These are phyloP conservation scores for Hura crepitans DNA, from an alignment of 441 rosid genomes.

Conservation along the genomic window DNA sequence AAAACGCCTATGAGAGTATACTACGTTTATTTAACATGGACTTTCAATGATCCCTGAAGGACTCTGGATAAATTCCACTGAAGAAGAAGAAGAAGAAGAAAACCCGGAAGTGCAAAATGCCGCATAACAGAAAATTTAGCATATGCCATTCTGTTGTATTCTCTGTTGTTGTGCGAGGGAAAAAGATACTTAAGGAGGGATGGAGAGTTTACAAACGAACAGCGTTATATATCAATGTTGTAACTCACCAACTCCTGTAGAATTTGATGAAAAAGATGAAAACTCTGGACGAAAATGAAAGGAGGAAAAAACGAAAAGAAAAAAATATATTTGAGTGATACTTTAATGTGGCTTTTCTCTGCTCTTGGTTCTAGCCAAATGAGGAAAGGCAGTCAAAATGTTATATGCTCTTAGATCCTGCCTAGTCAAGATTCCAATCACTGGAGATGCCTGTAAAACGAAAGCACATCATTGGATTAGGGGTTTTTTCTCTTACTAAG, in stretches of 20 bases:
- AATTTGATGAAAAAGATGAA: conserved; percentile 29
- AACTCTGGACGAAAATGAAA: conserved; percentile 26
- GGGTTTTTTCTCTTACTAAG: not conserved
- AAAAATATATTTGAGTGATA: not conserved
- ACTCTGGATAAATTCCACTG: not conserved
- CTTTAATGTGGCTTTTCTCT: conserved; percentile 34
- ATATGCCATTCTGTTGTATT: not conserved
- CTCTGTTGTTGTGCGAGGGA: not conserved
- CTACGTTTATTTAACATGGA: not conserved
- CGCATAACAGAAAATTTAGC: not conserved
- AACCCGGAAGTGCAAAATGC: conserved; percentile 10
- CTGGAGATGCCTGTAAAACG: conserved; percentile 52
- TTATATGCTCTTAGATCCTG: conserved; percentile 71
- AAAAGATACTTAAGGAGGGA: not conserved
- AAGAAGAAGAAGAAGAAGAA: conserved; percentile 20
- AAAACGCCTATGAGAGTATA: conserved; percentile 21
- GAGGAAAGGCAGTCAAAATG: conserved; percentile 73
- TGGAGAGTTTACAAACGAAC: not conserved
- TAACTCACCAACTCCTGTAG: conserved; percentile 11
- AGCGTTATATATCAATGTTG: conserved; percentile 15
- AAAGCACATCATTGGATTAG: conserved; percentile 6
- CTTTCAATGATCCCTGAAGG: conserved; percentile 19
- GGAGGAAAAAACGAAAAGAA: not conserved
- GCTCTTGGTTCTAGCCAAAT: conserved; percentile 45
- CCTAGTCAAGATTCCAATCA: conserved; percentile 77